Conservation (phyloP, 2,329 filamentous ascomycete genomes). For the Pezicula rhizophila region DNA sequence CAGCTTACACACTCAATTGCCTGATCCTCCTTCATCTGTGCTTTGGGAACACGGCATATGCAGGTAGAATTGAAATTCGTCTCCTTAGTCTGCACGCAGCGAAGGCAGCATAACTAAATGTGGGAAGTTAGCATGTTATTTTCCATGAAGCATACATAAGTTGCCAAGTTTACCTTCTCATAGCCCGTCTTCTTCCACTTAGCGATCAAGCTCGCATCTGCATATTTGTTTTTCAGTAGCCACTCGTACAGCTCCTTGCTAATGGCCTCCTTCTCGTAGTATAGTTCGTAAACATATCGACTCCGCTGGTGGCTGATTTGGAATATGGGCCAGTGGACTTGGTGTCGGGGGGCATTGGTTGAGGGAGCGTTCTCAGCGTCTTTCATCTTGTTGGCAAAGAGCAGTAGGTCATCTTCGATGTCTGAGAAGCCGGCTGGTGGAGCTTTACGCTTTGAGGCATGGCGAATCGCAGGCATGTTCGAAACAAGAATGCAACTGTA, state of each 20-base stretch:
- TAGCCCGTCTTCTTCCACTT: constrained; percentile 99
- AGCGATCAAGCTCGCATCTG: constrained; percentile 89
- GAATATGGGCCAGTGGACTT: constrained; percentile 95
- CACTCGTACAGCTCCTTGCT: constrained; percentile 89
- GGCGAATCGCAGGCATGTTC: constrained; percentile 70
- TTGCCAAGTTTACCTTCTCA: constrained; percentile 65
- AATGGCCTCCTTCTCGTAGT: constrained; percentile 97
- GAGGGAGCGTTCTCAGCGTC: constrained; percentile 87
- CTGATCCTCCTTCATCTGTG: constrained; percentile 83
- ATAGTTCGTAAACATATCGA: constrained; percentile 94
- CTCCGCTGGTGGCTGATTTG: constrained; percentile 91
- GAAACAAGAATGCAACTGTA: background rate
- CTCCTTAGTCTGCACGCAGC: constrained; percentile 99
- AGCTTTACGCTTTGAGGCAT: constrained; percentile 70
- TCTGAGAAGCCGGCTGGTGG: constrained; percentile 83
- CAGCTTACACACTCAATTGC: constrained; percentile 92
- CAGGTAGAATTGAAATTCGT: constrained; percentile 98
- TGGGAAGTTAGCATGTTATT: constrained; percentile 6
- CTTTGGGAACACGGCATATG: constrained; percentile 88
- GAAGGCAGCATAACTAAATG: constrained; percentile 76
- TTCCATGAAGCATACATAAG: constrained; percentile 7
- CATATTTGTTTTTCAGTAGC: constrained; percentile 93
- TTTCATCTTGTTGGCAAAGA: constrained; percentile 89
- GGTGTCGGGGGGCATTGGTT: constrained; percentile 74
- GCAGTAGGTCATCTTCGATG: constrained; percentile 79